Percentiles rank a stretch among this genome's conserved stretches.
Conservation (phyloP, 495 filamentous ascomycete species). For the Halenospora varia region DNA sequence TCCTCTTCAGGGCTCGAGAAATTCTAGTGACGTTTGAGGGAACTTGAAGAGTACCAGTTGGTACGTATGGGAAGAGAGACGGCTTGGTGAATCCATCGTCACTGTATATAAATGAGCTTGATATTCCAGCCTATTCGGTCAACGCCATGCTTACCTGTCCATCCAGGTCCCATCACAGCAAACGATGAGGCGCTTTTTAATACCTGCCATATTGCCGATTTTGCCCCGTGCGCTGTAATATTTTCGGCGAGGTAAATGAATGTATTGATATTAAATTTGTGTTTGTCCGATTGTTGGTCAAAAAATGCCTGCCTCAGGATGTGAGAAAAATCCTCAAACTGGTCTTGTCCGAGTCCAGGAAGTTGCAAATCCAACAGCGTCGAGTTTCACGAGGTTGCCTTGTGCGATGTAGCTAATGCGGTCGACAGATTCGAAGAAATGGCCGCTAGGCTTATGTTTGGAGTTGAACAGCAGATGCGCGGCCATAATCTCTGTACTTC, state of each 20-base stretch:
- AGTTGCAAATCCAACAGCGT: not conserved
- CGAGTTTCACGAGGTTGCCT: not conserved
- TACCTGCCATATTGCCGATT: not conserved
- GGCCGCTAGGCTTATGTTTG: not conserved
- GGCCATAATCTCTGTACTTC: not conserved
- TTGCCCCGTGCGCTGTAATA: not conserved
- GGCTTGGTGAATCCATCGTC: slow-evolving; percentile 23
- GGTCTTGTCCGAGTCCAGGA: not conserved
- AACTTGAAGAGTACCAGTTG: slow-evolving; percentile 19
- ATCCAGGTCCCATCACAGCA: slow-evolving; percentile 26
- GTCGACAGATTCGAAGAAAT: not conserved
- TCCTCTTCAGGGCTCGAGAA: slow-evolving; percentile 32
- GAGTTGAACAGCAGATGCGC: not conserved
- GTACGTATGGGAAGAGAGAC: slow-evolving; percentile 22
- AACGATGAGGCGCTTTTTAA: slow-evolving; percentile 16
- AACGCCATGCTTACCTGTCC: too few species aligned
- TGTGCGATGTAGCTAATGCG: not conserved
- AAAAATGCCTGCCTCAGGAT: not conserved
- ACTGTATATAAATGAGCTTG: slow-evolving; percentile 1
- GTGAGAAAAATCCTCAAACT: not conserved
- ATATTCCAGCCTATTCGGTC: not conserved
- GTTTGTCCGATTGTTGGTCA: not conserved
- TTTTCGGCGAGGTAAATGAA: not conserved
- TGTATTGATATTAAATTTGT: not conserved
- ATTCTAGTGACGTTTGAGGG: slow-evolving; percentile 46